Evolutionary conservation across 768 basidiomycete genomes (phyloP).

Genomic region (Lactarius evosmus): DNA sequence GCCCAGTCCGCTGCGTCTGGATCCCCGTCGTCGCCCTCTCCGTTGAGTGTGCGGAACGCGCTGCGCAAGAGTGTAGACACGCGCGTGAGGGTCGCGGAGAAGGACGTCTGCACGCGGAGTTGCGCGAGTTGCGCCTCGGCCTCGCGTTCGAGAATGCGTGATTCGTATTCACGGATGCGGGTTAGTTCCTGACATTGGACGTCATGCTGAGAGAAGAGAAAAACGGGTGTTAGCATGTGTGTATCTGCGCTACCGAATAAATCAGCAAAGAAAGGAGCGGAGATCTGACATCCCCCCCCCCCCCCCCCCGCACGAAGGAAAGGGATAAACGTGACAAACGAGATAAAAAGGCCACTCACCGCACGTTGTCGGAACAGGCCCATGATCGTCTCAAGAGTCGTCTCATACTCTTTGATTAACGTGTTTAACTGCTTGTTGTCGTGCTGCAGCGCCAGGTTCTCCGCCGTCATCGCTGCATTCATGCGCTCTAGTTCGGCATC

Average conservation of each 20-base stretch:
- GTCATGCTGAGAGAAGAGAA: constrained; percentile 58
- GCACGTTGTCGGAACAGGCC: constrained; percentile 85
- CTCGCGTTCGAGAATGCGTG: constrained; percentile 71
- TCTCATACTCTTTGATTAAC: constrained; percentile 94
- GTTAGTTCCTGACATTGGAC: constrained; percentile 91
- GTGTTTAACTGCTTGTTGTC: constrained; percentile 95
- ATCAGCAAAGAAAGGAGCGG: neutral
- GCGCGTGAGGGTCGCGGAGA: constrained; percentile 66
- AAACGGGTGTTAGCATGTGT: neutral
- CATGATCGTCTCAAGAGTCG: constrained; percentile 95
- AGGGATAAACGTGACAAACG: neutral
- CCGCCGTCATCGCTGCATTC: constrained; percentile 71
- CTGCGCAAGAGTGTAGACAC: constrained; percentile 67
- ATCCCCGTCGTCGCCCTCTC: constrained; percentile 47
- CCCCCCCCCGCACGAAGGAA: constrained; percentile 1
- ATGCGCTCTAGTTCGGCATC: constrained; percentile 86
- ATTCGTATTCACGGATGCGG: constrained; percentile 87
- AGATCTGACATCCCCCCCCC: neutral
- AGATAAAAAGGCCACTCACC: constrained; percentile 49
- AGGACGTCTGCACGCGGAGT: constrained; percentile 58
- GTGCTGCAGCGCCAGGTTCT: constrained; percentile 82
- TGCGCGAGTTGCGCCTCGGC: constrained; percentile 59
- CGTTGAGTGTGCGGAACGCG: constrained; percentile 64
- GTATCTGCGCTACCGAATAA: neutral
- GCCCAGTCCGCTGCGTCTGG: constrained; percentile 60